Evolutionary conservation across 2,329 filamentous ascomycete species (phyloP).

Genomic region (Penicillium expansum): DNA sequence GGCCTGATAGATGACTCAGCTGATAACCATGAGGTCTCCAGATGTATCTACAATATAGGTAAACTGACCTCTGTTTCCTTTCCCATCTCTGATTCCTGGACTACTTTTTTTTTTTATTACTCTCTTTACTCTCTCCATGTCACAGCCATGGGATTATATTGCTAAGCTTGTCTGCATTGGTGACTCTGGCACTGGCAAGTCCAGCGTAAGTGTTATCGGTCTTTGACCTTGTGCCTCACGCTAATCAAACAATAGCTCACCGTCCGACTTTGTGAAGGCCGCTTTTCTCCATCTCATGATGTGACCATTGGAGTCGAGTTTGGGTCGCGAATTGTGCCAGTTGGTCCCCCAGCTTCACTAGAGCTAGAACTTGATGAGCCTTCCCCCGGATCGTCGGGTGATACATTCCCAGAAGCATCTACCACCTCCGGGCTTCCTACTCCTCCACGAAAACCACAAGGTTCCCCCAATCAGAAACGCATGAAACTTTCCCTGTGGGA

Average conservation of each 20-base stretch:
- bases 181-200: conserved; percentile 95
- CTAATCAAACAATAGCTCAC: conserved; percentile 62
- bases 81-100: neutral
- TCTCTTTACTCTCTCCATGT: conserved; percentile 38
- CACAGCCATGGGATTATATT: conserved; percentile 89
- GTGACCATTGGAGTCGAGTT: conserved; percentile 98
- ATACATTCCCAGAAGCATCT: conserved; percentile 15
- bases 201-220: conserved; percentile 52
- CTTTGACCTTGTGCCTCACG: neutral
- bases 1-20: conserved; percentile 39
- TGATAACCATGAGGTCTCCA: conserved; percentile 13
- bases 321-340: conserved; percentile 86
- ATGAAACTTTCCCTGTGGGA: conserved; percentile 97
- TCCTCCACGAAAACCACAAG: conserved; percentile 37
- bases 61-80: conserved; percentile 4
- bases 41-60: neutral
- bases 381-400: conserved; percentile 13
- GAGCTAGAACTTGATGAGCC: conserved; percentile 51
- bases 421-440: conserved; percentile 32
- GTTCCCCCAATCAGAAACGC: conserved; percentile 58
- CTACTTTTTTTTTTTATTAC: neutral
- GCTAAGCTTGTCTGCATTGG: conserved; percentile 98
- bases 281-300: conserved; percentile 91
- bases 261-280: conserved; percentile 92
- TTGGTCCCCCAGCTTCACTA: conserved; percentile 74